Conservation (phyloP, 768 basidiomycete genomes). For the Imleria badia region DNA sequence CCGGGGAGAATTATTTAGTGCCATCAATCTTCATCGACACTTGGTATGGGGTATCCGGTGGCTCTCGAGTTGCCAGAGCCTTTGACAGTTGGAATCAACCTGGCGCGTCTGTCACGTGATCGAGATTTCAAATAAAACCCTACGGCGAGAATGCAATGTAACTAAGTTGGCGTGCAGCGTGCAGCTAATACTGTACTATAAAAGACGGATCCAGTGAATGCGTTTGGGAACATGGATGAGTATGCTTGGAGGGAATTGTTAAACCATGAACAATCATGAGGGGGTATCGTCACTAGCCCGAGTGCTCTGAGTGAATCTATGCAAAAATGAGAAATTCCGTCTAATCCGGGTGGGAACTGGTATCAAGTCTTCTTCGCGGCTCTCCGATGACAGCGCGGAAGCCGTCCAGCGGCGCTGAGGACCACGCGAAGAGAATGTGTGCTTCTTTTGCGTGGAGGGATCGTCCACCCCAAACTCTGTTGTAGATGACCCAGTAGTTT, state of each 20-base stretch:
- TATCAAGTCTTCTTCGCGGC: conserved; percentile 14
- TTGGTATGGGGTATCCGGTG: conserved; percentile 1
- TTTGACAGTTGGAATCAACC: conserved; percentile 6
- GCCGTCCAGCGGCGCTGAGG: conserved; percentile 23
- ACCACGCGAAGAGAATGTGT: conserved; percentile 15
- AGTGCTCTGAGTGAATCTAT: conserved; percentile 29
- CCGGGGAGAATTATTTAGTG: conserved; percentile 66
- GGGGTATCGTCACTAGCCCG: conserved; percentile 11
- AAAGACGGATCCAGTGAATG: conserved; percentile 7
- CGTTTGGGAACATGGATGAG: conserved; percentile 9
- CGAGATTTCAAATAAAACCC: conserved; percentile 11
- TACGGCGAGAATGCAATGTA: conserved; percentile 13
- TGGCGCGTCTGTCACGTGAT: conserved; percentile 28
- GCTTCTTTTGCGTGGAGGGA: conserved; percentile 11
- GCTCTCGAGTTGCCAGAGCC: background rate
- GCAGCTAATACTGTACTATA: conserved; percentile 4
- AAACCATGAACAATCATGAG: conserved; percentile 10
- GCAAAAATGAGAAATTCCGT: conserved; percentile 38
- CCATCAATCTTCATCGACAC: conserved; percentile 44
- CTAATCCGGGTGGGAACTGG: conserved; percentile 24
- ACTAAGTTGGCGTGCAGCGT: background rate
- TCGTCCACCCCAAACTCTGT: conserved; percentile 26
- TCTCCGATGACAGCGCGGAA: conserved; percentile 12
- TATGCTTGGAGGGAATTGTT: conserved; percentile 17
- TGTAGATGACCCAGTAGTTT: conserved; percentile 8